Evolutionary conservation across 164 flowering plant species (phyloP), one percentile per base, ranked within the genome.

Genomic region (Vitis riparia): DNA sequence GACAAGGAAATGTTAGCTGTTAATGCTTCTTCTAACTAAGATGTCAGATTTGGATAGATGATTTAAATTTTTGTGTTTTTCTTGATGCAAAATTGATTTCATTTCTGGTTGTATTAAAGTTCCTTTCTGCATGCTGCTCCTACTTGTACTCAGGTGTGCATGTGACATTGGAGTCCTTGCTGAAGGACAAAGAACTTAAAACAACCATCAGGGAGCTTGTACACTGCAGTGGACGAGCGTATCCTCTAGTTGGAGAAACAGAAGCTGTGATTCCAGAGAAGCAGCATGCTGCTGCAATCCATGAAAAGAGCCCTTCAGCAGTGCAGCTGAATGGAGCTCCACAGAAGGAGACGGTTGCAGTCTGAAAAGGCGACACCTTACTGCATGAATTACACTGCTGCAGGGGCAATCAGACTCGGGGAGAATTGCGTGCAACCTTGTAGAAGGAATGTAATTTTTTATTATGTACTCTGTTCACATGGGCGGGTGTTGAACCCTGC

Each of bases 141-240:
- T 37, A 37, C 44, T 63, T n/a, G 29, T 65, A 27, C 12, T 32
- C 84, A 94, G 98, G 98, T 74, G 79, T 81, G 12, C 99, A 94
- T 74, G 95, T 94, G 65, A 85, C 91, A 4, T 8, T 94, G 80
- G 99, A 92, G 80, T 63, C 95, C 47, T 63, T 94, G 78, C 68
- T 85, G 59, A 78, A 77, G 63, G 99, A 94, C 63, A 80, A 79
- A 48, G 94, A 91, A 14, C 86, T 92, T 14, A 83, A 66, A 62
- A 72, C 67, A 50, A 57, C 75, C 23, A 87, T 94, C 63, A 87
- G 80, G 71, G 82, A 75, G 71, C 90, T 94, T 27, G 84, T 92
- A 11, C 71, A 71, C n/a, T 74, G 81, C 9, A 91, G 97, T 69
- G 97, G 97, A 55, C 77, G 97, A 81, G 86, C 93, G 49, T 71